Evolutionary conservation across 1,284 basidiomycete genomes (phyloP), one percentile per base, ranked within the genome.

Genomic region (Cystobasidiaceae sp.): DNA sequence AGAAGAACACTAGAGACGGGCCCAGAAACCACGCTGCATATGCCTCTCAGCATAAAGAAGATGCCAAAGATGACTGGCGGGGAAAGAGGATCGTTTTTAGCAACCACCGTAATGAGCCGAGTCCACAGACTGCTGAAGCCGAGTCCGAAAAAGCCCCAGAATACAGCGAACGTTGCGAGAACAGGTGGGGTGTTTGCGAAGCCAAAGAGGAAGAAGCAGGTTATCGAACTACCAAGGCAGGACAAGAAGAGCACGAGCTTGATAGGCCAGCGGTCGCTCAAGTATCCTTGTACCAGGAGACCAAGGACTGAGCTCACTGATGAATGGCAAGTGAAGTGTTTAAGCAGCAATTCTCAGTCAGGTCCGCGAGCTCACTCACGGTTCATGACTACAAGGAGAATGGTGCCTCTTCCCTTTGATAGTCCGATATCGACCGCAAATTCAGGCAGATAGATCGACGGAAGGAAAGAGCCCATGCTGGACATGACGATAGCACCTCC

Each of bases 201-300:
- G 0, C 78, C 78, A 76, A 77, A 79, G 32, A 79, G 66, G 34
- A 76, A 68, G 25, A 76, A 71, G 52, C 75, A 76, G 0, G 75
- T 55, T 0, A 75, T 25, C 2, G 75, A 71, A 2, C 72, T 70
- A 1, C 73, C 73, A 3, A 73, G 43, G 65, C 74, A 76, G 9
- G 73, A 75, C 37, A 74, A 39, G 8, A 70, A 52, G 46, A 78
- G 71, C 39, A 75, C 74, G 46, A 69, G 41, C 15, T 70, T 69
- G 4, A 76, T 59, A 0, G 74, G 73, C 25, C 69, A 63, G 2
- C 71, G 63, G 68, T 79, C 78, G 3, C 74, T 74, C 3, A 78
- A 52, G 37, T 69, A 76, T 15, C 75, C 76, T 5, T 75, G 61
- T 7, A 76, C 55, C 1, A 73, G 68, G 62, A 74, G 73, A 7